A percentile compares a stretch with the other conserved stretches of the same genome.
Evolutionary conservation across 2,329 filamentous ascomycete species (phyloP).

Genomic region (Ophiostoma australiae): DNA sequence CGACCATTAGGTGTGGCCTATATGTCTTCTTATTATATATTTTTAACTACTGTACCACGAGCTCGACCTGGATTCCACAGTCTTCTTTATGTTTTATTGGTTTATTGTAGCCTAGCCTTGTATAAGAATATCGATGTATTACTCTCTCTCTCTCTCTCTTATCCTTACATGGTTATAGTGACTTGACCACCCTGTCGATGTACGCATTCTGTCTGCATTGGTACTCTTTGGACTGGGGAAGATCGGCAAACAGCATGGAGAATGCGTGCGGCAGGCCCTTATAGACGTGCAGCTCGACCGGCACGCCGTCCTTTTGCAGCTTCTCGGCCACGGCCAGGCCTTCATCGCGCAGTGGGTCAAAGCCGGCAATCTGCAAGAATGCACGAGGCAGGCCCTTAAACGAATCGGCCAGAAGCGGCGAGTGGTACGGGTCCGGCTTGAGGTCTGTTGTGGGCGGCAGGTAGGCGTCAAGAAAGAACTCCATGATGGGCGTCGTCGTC

Average conservation of each 20-base stretch:
- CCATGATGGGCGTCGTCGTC: conserved; percentile 32
- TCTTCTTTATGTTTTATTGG: not conserved
- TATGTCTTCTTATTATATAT: conserved; percentile 9
- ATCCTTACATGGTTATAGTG: not conserved
- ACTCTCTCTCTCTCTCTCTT: not conserved
- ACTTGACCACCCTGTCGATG: not conserved
- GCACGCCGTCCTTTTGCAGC: conserved; percentile 34
- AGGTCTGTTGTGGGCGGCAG: conserved; percentile 29
- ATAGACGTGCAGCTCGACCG: conserved; percentile 35
- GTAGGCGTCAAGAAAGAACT: conserved; percentile 37
- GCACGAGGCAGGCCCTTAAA: conserved; percentile 31
- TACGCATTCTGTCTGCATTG: not conserved
- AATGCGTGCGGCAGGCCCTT: conserved; percentile 38
- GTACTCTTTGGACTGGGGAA: not conserved
- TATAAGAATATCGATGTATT: not conserved
- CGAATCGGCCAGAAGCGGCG: conserved; percentile 35
- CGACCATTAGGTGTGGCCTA: not conserved
- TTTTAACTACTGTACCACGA: not conserved
- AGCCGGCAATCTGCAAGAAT: conserved; percentile 35
- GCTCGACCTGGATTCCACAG: not conserved
- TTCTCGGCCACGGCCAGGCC: conserved; percentile 38
- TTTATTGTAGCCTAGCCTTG: not conserved
- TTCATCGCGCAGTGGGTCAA: conserved; percentile 38
- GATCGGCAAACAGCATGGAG: conserved; percentile 24
- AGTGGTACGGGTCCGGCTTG: conserved; percentile 32